Conservation (phyloP, 345 rosid genomes). For the Brassica carinata region DNA sequence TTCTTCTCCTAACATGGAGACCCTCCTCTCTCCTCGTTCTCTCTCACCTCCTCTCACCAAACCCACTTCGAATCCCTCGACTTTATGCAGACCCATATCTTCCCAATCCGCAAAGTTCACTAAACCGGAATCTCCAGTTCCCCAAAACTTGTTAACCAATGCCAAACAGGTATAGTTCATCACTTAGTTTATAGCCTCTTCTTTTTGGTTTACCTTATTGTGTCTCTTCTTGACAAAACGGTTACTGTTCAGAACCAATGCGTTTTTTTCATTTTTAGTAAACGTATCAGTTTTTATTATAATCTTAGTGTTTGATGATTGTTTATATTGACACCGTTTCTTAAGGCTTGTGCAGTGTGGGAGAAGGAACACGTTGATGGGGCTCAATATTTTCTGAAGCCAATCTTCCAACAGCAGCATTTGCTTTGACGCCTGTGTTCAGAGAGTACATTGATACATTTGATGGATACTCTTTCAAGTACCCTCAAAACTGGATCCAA, state of each 20-base stretch:
- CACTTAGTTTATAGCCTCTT: neutral
- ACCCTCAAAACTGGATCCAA: slow-evolving; percentile 89
- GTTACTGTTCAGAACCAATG: neutral
- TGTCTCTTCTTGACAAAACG: neutral
- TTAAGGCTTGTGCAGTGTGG: slow-evolving; percentile 76
- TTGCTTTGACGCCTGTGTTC: slow-evolving; percentile 56
- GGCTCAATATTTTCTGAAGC: slow-evolving; percentile 49
- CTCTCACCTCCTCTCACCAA: slow-evolving; percentile 8
- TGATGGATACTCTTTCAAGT: slow-evolving; percentile 88
- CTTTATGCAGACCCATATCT: slow-evolving; percentile 31
- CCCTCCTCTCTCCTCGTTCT: slow-evolving; percentile 28
- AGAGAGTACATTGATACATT: slow-evolving; percentile 84
- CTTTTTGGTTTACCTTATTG: neutral
- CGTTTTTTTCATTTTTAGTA: no score
- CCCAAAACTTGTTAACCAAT: slow-evolving; percentile 4
- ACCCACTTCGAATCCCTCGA: slow-evolving; percentile 5
- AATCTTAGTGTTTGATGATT: slow-evolving; percentile 9
- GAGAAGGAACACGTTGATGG: slow-evolving; percentile 53
- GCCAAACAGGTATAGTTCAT: slow-evolving; percentile 28
- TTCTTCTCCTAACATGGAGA: slow-evolving; percentile 23
- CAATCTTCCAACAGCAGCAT: slow-evolving; percentile 37
- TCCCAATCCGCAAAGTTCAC: neutral
- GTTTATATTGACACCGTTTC: slow-evolving; percentile 35
- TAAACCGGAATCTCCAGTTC: slow-evolving; percentile 18
- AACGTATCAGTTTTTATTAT: neutral